A percentile compares a stretch with the other conserved stretches of the same genome.
Conservation (phyloP, 805 yeast species). For the Suhomyces kilbournensis region DNA sequence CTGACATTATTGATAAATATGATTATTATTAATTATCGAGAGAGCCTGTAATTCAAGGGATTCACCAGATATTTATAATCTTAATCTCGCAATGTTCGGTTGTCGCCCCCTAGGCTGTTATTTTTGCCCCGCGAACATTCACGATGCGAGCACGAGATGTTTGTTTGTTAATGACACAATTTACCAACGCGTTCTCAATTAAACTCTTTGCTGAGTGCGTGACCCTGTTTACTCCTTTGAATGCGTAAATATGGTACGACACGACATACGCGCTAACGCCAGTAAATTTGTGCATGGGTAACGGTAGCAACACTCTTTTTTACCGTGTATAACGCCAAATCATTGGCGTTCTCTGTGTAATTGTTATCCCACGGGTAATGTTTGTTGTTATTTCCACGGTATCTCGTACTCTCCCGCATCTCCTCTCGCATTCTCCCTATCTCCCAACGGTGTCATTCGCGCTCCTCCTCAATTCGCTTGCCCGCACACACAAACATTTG, state of each 20-base stretch:
- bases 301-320: background rate
- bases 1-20: constrained; percentile 11
- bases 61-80: constrained; percentile 2
- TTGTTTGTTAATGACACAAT: background rate
- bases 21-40: background rate
- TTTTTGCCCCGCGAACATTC: background rate
- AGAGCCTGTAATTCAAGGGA: background rate
- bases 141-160: constrained; percentile 1
- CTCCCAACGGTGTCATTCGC: background rate
- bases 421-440: constrained; percentile 1
- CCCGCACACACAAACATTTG: background rate
- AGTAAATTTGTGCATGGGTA: background rate
- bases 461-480: background rate
- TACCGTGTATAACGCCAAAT: background rate
- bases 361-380: background rate
- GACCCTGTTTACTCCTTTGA: constrained; percentile 1
- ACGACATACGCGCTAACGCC: constrained; percentile 1
- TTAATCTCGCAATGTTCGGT: background rate
- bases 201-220: constrained; percentile 1
- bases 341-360: background rate
- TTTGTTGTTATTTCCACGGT: background rate
- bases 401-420: background rate
- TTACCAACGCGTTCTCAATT: constrained; percentile 1
- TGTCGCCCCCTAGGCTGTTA: constrained; percentile 1
- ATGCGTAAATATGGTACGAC: constrained; percentile 1